phyloP scores from a whole-genome alignment of 2,329 filamentous ascomycete genomes.

The Bertia moriformis region DNA sequence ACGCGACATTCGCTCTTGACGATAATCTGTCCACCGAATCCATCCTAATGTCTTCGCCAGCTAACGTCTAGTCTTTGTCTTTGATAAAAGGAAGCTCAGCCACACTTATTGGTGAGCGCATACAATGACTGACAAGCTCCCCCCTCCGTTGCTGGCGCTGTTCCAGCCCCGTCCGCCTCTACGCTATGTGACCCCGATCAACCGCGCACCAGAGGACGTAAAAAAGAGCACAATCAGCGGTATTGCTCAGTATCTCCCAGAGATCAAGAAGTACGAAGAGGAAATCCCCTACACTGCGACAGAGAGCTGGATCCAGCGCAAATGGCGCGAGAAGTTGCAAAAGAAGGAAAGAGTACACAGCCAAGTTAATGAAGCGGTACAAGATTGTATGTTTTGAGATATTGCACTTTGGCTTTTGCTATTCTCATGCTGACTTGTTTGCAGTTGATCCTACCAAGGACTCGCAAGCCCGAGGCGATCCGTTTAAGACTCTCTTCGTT shows the following conservation, averaged over 20 bases:
- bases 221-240: constrained; percentile 40
- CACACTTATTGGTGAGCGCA: too few relatives aligned
- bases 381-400: background rate
- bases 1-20: too few relatives aligned
- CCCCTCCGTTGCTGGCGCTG: constrained; percentile 48
- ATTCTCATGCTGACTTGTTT: constrained; percentile 9
- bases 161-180: constrained; percentile 54
- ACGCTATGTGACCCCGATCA: constrained; percentile 45
- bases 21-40: too few relatives aligned
- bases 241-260: constrained; percentile 39
- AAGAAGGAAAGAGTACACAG: constrained; percentile 38
- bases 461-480: constrained; percentile 46
- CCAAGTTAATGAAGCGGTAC: constrained; percentile 30
- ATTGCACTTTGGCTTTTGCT: background rate
- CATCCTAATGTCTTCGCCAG: too few relatives aligned
- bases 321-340: constrained; percentile 41
- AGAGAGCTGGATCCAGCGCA: constrained; percentile 50
- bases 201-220: constrained; percentile 46
- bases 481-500: constrained; percentile 53
- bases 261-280: constrained; percentile 34
- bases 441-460: constrained; percentile 44
- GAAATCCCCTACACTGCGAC: constrained; percentile 37
- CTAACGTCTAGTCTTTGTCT: too few relatives aligned
- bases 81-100: too few relatives aligned
- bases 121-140: constrained; percentile 56